phyloP scores from a whole-genome alignment of 1,284 basidiomycete genomes.

The Pseudozyma sp. region DNA sequence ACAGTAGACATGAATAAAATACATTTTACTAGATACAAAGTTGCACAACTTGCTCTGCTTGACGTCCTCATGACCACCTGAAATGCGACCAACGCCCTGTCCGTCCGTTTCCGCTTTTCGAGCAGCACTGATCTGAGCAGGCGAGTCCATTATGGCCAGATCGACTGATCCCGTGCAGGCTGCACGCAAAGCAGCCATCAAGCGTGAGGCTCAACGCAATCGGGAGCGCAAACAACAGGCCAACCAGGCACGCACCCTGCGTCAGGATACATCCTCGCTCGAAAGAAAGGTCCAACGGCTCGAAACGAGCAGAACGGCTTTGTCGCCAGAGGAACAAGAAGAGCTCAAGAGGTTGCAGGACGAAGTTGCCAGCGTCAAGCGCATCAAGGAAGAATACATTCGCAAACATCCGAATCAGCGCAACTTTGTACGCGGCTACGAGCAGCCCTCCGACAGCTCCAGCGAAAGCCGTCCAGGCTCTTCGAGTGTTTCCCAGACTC shows the following conservation, averaged over 20 bases:
- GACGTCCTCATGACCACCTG: too few relatives aligned
- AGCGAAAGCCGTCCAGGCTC: neutral
- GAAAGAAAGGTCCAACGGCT: constrained; percentile 54
- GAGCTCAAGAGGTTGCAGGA: constrained; percentile 45
- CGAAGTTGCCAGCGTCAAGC: constrained; percentile 47
- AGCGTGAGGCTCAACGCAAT: constrained; percentile 60
- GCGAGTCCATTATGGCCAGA: constrained; percentile 32
- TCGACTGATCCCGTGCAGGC: constrained; percentile 67
- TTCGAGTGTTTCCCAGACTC: neutral
- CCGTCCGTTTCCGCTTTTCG: too few relatives aligned
- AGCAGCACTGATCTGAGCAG: neutral
- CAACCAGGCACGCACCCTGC: constrained; percentile 48
- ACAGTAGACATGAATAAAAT: too few relatives aligned
- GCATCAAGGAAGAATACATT: constrained; percentile 72
- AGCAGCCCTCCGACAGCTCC: constrained; percentile 10
- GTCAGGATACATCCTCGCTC: constrained; percentile 37
- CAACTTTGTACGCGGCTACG: constrained; percentile 77
- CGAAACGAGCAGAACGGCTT: constrained; percentile 24
- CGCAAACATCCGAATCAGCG: constrained; percentile 87
- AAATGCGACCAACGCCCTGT: too few relatives aligned
- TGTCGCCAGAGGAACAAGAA: constrained; percentile 33
- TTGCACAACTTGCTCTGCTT: too few relatives aligned
- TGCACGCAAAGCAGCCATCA: constrained; percentile 65
- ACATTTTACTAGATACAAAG: neutral
- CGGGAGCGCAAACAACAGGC: constrained; percentile 60